Evolutionary conservation across 768 basidiomycete genomes (phyloP).

Genomic region (Leucocoprinus birnbaumii): DNA sequence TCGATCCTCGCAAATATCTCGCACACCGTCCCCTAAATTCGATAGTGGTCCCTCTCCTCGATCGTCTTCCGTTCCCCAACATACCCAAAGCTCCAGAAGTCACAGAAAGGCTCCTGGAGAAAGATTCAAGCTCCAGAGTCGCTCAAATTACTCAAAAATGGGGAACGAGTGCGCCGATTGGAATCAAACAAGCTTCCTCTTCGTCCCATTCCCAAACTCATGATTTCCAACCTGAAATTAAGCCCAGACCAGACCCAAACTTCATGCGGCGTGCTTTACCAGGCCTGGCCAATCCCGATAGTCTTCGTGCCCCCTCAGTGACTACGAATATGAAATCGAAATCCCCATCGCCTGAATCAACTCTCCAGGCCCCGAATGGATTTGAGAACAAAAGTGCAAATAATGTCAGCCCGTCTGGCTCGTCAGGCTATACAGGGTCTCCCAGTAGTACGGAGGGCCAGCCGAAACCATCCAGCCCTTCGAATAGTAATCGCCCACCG

Average conservation of each 20-base stretch:
- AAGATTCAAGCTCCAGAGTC: constrained; percentile 9
- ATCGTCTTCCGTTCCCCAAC: background rate
- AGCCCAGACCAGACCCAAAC: background rate
- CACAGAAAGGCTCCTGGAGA: background rate
- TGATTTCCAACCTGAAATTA: background rate
- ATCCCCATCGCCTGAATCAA: constrained; percentile 9
- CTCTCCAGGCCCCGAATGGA: background rate
- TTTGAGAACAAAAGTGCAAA: background rate
- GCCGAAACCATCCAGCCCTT: constrained; percentile 4
- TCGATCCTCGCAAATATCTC: background rate
- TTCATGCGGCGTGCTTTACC: constrained; percentile 36
- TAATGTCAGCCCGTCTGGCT: constrained; percentile 1
- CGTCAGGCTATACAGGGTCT: constrained; percentile 2
- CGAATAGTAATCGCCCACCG: constrained; percentile 19
- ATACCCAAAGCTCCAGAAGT: background rate
- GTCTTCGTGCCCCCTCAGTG: background rate
- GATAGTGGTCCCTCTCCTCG: background rate
- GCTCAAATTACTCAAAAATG: constrained; percentile 26
- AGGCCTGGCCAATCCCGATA: constrained; percentile 25
- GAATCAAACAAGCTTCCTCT: constrained; percentile 19
- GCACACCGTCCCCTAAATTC: background rate
- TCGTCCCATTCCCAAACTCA: background rate
- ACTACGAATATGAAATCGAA: background rate
- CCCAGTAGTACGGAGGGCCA: constrained; percentile 1
- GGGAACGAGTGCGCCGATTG: constrained; percentile 30